Evolutionary conservation across 768 basidiomycete genomes (phyloP).

Genomic region (Amanita molliuscula): DNA sequence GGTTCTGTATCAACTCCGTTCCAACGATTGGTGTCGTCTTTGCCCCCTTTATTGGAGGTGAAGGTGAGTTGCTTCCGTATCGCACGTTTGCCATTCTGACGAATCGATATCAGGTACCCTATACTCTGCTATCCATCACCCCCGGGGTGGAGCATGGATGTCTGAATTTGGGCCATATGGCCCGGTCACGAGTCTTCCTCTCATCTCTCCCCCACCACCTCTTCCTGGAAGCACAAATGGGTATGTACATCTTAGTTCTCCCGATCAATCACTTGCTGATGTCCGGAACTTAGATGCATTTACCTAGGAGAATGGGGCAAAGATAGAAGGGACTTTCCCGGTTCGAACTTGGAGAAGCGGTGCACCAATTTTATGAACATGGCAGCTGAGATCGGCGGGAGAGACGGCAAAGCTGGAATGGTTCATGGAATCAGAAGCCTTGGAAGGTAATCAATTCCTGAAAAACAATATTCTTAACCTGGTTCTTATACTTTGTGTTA

Average conservation of each 20-base stretch:
- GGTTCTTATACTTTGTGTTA: background rate
- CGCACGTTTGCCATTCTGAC: background rate
- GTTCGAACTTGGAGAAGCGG: slow-evolving; percentile 14
- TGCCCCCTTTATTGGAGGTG: slow-evolving; percentile 16
- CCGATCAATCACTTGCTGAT: background rate
- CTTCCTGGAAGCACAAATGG: slow-evolving; percentile 16
- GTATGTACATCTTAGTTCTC: background rate
- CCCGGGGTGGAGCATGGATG: slow-evolving; percentile 16
- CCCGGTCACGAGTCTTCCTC: slow-evolving; percentile 12
- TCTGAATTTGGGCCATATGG: slow-evolving; percentile 14
- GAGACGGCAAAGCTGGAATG: slow-evolving; percentile 16
- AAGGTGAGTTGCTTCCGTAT: slow-evolving; percentile 8
- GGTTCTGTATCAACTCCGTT: slow-evolving; percentile 14
- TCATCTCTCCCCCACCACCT: slow-evolving; percentile 14
- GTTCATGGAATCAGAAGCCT: slow-evolving; percentile 16
- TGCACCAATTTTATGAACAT: slow-evolving; percentile 15
- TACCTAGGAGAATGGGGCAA: slow-evolving; percentile 17
- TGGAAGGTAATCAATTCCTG: slow-evolving; percentile 10
- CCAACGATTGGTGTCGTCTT: slow-evolving; percentile 15
- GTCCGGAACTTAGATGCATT: slow-evolving; percentile 10
- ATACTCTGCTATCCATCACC: slow-evolving; percentile 16
- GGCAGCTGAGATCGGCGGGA: slow-evolving; percentile 15
- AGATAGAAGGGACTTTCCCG: slow-evolving; percentile 14
- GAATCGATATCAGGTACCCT: slow-evolving; percentile 11
- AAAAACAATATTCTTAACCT: background rate